Evolutionary conservation across 768 basidiomycete species (phyloP).

Genomic region (Ramaria rubella): DNA sequence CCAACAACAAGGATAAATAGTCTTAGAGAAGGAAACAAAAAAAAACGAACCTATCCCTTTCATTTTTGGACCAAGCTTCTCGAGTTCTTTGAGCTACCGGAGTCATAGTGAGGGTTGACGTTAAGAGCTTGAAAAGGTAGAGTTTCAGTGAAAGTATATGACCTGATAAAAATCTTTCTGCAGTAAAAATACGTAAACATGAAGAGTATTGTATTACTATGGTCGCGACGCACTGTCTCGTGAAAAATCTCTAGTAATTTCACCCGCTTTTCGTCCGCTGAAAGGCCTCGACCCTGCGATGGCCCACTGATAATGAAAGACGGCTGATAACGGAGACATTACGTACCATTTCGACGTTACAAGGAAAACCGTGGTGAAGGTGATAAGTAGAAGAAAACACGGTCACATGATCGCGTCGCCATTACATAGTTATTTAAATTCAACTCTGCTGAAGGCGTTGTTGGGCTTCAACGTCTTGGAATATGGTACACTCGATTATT

Average conservation of each 20-base stretch:
- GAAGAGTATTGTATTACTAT: too few species aligned
- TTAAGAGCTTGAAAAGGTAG: background rate
- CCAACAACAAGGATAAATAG: background rate
- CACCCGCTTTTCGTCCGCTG: conserved; percentile 82
- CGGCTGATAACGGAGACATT: too few species aligned
- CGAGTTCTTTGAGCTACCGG: conserved; percentile 80
- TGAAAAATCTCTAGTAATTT: conserved; percentile 91
- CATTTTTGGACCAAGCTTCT: conserved; percentile 81
- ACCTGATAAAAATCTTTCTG: conserved; percentile 84
- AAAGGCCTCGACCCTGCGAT: conserved; percentile 52
- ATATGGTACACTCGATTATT: too few species aligned
- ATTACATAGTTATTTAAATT: background rate
- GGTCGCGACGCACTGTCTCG: conserved; percentile 55
- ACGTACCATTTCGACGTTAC: background rate
- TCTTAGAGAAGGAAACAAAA: background rate
- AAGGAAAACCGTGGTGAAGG: background rate
- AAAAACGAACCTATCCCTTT: conserved; percentile 76
- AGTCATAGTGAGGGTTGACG: background rate
- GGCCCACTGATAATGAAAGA: background rate
- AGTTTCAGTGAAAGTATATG: background rate
- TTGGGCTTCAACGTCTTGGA: too few species aligned
- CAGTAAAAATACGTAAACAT: background rate
- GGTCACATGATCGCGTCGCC: background rate
- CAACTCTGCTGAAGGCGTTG: too few species aligned
- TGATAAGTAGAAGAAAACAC: background rate